These are phyloP conservation scores for Penicillium goetzii DNA, from an alignment of 495 filamentous ascomycete species.

Conservation along the genomic window DNA sequence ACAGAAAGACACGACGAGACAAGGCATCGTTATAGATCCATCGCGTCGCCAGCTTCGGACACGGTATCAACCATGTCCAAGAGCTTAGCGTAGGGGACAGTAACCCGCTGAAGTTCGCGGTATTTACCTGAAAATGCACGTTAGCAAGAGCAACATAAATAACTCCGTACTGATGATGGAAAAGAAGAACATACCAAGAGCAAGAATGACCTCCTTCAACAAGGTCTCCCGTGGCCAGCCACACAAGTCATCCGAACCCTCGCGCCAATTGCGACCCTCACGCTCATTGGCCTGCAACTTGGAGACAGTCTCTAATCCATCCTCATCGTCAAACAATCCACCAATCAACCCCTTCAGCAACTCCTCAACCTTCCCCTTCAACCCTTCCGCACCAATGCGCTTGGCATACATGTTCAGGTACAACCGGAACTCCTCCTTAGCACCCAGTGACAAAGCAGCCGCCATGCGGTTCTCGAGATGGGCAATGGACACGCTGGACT, in stretches of 20 bases:
- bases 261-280: conserved; percentile 60
- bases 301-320: conserved; percentile 41
- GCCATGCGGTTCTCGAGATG: conserved; percentile 96
- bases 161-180: neutral
- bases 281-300: conserved; percentile 61
- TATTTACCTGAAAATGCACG: conserved; percentile 71
- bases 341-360: conserved; percentile 79
- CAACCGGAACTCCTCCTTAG: conserved; percentile 86
- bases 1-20: conserved; percentile 3
- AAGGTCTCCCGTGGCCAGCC: conserved; percentile 87
- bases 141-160: conserved; percentile 45
- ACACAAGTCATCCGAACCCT: conserved; percentile 62
- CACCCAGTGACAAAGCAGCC: conserved; percentile 80
- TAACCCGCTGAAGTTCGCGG: conserved; percentile 86
- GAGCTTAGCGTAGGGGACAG: conserved; percentile 84
- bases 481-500: conserved; percentile 86
- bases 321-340: conserved; percentile 61
- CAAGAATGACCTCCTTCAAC: conserved; percentile 84
- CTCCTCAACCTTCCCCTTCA: conserved; percentile 88
- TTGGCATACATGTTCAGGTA: conserved; percentile 97
- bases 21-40: conserved; percentile 48
- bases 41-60: conserved; percentile 53
- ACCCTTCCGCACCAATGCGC: conserved; percentile 85
- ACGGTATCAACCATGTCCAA: conserved; percentile 61
- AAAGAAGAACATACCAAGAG: conserved; percentile 71